A percentile compares a stretch with the other conserved stretches of the same genome.
These are phyloP conservation scores for Torrubiellomyces zombiae DNA, from an alignment of 2,329 filamentous ascomycete genomes.

Conservation along the genomic window DNA sequence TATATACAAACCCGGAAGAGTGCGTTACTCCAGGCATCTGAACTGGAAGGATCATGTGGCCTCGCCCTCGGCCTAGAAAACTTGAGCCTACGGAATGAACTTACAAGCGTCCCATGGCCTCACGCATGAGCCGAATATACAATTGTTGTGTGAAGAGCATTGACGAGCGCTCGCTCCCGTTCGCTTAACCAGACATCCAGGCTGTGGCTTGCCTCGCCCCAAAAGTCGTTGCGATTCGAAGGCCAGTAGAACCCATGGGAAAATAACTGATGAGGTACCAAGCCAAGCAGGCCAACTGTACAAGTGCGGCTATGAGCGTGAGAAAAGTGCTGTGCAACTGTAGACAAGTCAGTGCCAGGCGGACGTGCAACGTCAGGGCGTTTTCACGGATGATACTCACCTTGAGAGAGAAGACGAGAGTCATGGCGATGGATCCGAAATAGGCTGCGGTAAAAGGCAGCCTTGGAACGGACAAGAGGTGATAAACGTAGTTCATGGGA, in stretches of 20 bases:
- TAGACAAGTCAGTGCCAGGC: slow-evolving; percentile 5
- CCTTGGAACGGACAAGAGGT: slow-evolving; percentile 69
- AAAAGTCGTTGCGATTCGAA: slow-evolving; percentile 74
- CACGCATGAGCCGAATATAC: no score
- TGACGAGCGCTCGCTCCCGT: neutral
- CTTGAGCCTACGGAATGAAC: no score
- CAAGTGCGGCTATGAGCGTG: slow-evolving; percentile 66
- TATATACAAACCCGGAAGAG: no score
- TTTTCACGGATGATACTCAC: slow-evolving; percentile 45
- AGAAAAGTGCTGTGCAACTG: slow-evolving; percentile 73
- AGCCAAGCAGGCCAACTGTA: slow-evolving; percentile 66
- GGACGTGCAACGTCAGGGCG: neutral
- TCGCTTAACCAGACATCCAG: slow-evolving; percentile 61
- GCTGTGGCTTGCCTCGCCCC: slow-evolving; percentile 69
- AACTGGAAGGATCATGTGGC: no score
- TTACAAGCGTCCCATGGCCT: no score
- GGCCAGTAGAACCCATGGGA: slow-evolving; percentile 81
- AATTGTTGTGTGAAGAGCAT: no score
- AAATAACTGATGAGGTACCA: slow-evolving; percentile 98
- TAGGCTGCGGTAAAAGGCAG: slow-evolving; percentile 89
- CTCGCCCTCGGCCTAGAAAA: no score
- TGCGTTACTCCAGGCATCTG: no score
- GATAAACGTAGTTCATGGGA: slow-evolving; percentile 63
- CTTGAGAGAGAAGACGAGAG: slow-evolving; percentile 80
- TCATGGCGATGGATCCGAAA: slow-evolving; percentile 82